Evolutionary conservation across 73 alveolate species (phyloP).

Genomic region (Paramecium sexaurelia): DNA sequence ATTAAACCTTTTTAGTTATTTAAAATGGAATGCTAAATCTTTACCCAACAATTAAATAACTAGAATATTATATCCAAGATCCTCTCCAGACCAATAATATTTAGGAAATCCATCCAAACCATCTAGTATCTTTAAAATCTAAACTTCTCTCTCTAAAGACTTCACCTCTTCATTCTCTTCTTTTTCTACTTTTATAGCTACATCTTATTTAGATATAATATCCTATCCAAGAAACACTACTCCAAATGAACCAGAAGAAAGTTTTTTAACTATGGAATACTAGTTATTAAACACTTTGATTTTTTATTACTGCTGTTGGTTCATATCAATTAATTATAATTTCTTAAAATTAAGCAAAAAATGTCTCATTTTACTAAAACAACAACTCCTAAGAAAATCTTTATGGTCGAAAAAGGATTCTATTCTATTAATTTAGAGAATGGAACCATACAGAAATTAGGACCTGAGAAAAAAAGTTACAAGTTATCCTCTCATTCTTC

Average conservation of each 20-base stretch:
- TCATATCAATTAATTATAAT: neutral
- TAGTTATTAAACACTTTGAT: conserved; percentile 58
- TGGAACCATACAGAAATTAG: neutral
- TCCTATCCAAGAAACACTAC: conserved; percentile 78
- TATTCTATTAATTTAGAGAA: neutral
- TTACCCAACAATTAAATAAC: conserved; percentile 62
- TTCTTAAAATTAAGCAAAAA: neutral
- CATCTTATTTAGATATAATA: conserved; percentile 44
- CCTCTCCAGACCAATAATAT: conserved; percentile 67
- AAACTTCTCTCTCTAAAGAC: conserved; percentile 62
- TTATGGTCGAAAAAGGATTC: conserved; percentile 13
- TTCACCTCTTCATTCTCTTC: conserved; percentile 69
- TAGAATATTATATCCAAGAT: conserved; percentile 53
- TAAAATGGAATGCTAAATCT: conserved; percentile 61
- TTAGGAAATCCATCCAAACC: conserved; percentile 58
- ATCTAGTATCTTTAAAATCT: conserved; percentile 47
- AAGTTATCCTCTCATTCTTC: neutral
- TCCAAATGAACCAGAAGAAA: conserved; percentile 96
- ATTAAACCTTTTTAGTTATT: conserved; percentile 51
- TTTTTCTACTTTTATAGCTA: conserved; percentile 65
- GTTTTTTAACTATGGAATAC: conserved; percentile 62
- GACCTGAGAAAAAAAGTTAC: neutral
- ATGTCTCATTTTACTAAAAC: neutral
- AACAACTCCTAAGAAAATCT: neutral
- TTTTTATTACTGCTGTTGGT: neutral